Evolutionary conservation across 108 stramenopile species (phyloP), one percentile per base, ranked within the genome.

Genomic region (Skeletonema tropicum): DNA sequence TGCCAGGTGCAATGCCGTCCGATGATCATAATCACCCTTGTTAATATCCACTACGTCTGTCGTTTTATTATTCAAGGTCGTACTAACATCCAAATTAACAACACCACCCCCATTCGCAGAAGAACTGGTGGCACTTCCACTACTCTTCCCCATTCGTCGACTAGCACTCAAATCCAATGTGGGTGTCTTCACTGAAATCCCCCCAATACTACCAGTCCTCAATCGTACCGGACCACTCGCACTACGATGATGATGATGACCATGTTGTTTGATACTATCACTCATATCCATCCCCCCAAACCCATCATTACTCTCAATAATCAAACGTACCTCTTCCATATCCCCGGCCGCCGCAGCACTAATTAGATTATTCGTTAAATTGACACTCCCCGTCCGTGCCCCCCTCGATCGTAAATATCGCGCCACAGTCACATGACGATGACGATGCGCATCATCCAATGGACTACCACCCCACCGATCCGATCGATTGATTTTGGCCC

Each of bases 1-100:
- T 3, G 94, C 96, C 49, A 98, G 55, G 70, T 98, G 97, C 66
- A 97, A 55, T 8, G 96, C 90, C 30, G 97, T 97, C 35, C 97
- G 84, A 48, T 83, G 88, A 74, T 97, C 96, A 64, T 95, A 95
- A 77, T 97, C 96, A 1, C 89, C 84, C n/a, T 83, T 83, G 65
- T 92, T 88, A 1, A 94, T 83, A 57, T 89, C 87, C 11, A 89
- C 71, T 12, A n/a, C 7, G 3, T 35, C 65, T 9, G 11, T 21
- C 8, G 33, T 17, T 0, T 46, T 66, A 36, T 66, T 74, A 2
- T n/a, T n/a, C n/a, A n/a, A n/a, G n/a, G 49, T 31, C 13, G 58
- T 23, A 23, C 29, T 69, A 5, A 21, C 21, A 35, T 57, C 58
- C 57, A 29, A 25, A 14, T 32, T 35, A 2, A 7, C 33, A n/a